Percentiles rank a stretch among this genome's conserved stretches.
phyloP scores from a whole-genome alignment of 148 eudicot genomes.

The Euryodendron excelsum region DNA sequence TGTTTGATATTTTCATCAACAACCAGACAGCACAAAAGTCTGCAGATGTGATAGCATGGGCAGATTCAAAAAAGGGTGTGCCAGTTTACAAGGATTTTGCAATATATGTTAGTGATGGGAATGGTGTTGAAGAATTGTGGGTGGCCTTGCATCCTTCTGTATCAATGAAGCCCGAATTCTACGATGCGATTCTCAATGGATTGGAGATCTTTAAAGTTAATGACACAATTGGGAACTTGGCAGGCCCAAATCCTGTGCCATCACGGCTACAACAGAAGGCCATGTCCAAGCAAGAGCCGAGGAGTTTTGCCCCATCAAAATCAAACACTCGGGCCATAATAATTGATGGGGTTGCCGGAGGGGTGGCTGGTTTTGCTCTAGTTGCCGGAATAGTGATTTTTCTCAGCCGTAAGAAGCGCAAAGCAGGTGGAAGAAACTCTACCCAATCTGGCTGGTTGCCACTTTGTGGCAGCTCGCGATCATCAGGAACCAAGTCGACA shows the following conservation, averaged over 20 bases:
- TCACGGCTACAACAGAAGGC: conserved; percentile 8
- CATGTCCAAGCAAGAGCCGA: not conserved
- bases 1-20: conserved; percentile 62
- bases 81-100: conserved; percentile 54
- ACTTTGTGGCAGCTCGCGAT: conserved; percentile 23
- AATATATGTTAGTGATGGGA: conserved; percentile 2
- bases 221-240: conserved; percentile 28
- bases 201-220: conserved; percentile 38
- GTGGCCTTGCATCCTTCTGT: conserved; percentile 33
- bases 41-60: conserved; percentile 63
- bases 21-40: conserved; percentile 49
- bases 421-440: not conserved
- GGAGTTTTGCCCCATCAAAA: not conserved
- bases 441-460: conserved; percentile 25
- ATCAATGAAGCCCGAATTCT: conserved; percentile 16
- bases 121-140: conserved; percentile 27
- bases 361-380: conserved; percentile 10
- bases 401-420: not conserved
- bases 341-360: conserved; percentile 18
- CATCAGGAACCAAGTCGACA: conserved; percentile 8
- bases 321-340: not conserved
- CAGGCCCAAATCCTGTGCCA: conserved; percentile 33
- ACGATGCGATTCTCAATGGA: conserved; percentile 34
- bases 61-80: conserved; percentile 32
- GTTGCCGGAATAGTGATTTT: conserved; percentile 7